Percentiles rank a stretch among this genome's conserved stretches.
Evolutionary conservation across 306 rosid species (phyloP).

Genomic region (Prunus padus): DNA sequence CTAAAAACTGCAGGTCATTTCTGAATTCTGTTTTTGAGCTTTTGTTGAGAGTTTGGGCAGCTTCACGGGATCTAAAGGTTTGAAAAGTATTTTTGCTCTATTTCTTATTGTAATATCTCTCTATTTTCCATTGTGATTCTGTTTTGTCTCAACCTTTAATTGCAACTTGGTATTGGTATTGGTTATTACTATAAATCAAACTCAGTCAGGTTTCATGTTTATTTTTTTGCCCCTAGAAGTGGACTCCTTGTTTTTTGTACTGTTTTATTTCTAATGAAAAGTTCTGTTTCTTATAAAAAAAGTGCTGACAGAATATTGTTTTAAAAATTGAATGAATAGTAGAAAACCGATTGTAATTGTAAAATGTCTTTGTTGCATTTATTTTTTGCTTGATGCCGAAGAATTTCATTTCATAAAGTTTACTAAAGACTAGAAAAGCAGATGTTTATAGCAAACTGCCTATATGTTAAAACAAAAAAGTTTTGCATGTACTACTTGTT

Average conservation of each 20-base stretch:
- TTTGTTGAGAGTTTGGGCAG: slow-evolving; percentile 90
- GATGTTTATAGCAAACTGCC: not conserved
- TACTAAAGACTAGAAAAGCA: not conserved
- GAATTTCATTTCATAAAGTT: not conserved
- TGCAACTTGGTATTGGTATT: not conserved
- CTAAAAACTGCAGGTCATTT: slow-evolving; percentile 74
- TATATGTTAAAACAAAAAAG: not conserved
- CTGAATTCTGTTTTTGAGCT: slow-evolving; percentile 94
- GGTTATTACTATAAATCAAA: not conserved
- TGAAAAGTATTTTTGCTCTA: slow-evolving; percentile 15
- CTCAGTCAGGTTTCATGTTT: not conserved
- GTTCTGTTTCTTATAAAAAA: too few relatives aligned
- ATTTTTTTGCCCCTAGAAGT: too few relatives aligned
- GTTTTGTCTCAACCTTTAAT: not conserved
- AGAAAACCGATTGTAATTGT: not conserved
- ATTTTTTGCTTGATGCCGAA: not conserved
- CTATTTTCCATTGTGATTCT: slow-evolving; percentile 4
- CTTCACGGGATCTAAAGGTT: slow-evolving; percentile 91
- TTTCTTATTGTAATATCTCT: slow-evolving; percentile 8
- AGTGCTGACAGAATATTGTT: not conserved
- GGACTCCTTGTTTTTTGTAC: too few relatives aligned
- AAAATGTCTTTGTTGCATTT: not conserved
- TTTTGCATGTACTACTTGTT: not conserved
- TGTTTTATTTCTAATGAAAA: too few relatives aligned
- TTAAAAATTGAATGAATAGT: not conserved